These are phyloP conservation scores for Jasminum sambac DNA, from an alignment of 257 asterid species.

Conservation along the genomic window DNA sequence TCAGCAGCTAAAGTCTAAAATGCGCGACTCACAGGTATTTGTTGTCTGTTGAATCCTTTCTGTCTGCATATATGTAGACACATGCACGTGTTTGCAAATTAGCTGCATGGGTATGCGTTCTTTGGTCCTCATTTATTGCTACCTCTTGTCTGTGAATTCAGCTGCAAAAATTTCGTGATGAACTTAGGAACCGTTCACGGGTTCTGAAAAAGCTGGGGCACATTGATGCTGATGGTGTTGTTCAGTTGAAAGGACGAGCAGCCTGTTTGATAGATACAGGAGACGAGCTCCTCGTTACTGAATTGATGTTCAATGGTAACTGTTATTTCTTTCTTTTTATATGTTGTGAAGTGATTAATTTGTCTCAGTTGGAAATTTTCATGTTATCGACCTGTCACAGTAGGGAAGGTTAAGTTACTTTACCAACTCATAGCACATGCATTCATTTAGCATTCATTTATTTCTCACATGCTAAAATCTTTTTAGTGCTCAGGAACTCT, in stretches of 20 bases:
- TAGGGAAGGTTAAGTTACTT: not conserved
- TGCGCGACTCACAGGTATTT: constrained; percentile 96
- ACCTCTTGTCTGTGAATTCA: constrained; percentile 36
- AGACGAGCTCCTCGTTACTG: constrained; percentile 97
- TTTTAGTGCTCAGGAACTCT: not conserved
- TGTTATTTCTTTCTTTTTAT: not conserved
- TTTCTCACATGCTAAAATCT: not conserved
- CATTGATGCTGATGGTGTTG: constrained; percentile 84
- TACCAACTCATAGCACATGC: not conserved
- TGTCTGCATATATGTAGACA: constrained; percentile 7
- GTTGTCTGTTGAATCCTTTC: constrained; percentile 14
- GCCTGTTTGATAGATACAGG: constrained; percentile 99
- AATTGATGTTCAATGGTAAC: constrained; percentile 90
- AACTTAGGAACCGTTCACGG: constrained; percentile 91
- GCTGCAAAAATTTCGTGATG: constrained; percentile 98
- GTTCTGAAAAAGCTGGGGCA: constrained; percentile 92
- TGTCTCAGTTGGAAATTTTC: constrained; percentile 3
- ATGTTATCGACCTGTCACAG: not conserved
- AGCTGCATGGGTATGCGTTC: not conserved
- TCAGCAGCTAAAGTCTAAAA: constrained; percentile 85
- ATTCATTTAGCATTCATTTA: not conserved
- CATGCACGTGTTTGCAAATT: not conserved
- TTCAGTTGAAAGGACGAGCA: constrained; percentile 94
- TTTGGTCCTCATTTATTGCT: constrained; percentile 21
- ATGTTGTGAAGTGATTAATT: constrained; percentile 6